phyloP scores from a whole-genome alignment of 2,329 filamentous ascomycete species.

The Lachnellula subtilissima region DNA sequence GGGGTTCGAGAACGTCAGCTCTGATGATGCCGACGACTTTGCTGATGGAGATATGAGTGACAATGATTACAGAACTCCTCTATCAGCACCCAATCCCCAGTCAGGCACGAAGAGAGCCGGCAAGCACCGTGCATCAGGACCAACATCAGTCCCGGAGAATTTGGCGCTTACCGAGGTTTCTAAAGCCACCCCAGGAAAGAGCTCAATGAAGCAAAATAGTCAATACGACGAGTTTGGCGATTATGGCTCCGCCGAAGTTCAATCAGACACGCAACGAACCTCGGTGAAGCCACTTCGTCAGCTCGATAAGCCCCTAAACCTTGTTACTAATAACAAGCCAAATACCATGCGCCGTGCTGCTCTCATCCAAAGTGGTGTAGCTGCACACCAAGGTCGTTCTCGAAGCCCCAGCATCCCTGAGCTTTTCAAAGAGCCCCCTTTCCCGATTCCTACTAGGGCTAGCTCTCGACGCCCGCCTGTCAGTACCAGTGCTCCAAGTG shows the following conservation, averaged over 20 bases:
- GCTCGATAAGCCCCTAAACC: conserved; percentile 29
- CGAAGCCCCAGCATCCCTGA: conserved; percentile 63
- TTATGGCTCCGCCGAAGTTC: conserved; percentile 20
- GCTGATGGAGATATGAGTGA: conserved; percentile 58
- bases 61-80: conserved; percentile 60
- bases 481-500: conserved; percentile 59
- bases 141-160: conserved; percentile 28
- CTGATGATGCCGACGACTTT: conserved; percentile 62
- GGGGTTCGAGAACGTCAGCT: conserved; percentile 70
- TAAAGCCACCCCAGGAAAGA: conserved; percentile 14
- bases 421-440: conserved; percentile 62
- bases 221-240: conserved; percentile 17
- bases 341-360: conserved; percentile 69
- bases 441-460: conserved; percentile 83
- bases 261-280: conserved; percentile 14
- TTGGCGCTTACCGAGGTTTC: conserved; percentile 20
- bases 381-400: conserved; percentile 59
- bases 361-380: conserved; percentile 74
- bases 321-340: conserved; percentile 26
- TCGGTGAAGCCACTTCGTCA: conserved; percentile 22
- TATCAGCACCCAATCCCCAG: conserved; percentile 56
- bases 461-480: conserved; percentile 74
- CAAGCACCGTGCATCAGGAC: conserved; percentile 16
- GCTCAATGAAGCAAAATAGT: conserved; percentile 10
- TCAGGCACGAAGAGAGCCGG: conserved; percentile 12